A percentile compares a stretch with the other conserved stretches of the same genome.
phyloP scores from a whole-genome alignment of 108 stramenopile genomes.

The Fragilariopsis cylindrus region DNA sequence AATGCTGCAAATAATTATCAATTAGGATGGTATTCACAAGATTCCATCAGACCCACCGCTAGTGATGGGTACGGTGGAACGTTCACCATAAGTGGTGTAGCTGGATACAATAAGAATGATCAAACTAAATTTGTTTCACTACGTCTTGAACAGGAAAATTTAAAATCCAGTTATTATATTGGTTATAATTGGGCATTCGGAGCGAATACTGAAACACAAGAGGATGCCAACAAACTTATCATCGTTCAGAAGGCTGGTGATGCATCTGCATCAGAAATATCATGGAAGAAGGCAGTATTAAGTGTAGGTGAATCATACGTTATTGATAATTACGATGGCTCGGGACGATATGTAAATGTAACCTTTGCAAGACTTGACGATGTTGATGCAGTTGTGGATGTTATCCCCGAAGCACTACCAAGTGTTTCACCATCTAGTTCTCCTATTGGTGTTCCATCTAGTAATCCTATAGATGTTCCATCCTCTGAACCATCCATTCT shows the following conservation, averaged over 20 bases:
- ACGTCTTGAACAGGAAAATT: not conserved
- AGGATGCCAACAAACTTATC: slow-evolving; percentile 7
- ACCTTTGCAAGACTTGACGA: not conserved
- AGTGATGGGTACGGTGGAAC: not conserved
- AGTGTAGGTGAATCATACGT: slow-evolving; percentile 4
- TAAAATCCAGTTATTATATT: slow-evolving; percentile 2
- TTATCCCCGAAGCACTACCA: not conserved
- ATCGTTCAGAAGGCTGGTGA: not conserved
- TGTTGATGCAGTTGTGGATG: not conserved
- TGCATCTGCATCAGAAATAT: not conserved
- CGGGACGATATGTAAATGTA: not conserved
- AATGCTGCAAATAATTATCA: slow-evolving; percentile 23
- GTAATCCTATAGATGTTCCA: not conserved
- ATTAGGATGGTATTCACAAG: slow-evolving; percentile 16
- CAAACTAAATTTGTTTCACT: not conserved
- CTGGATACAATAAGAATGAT: not conserved
- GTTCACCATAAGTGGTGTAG: slow-evolving; percentile 6
- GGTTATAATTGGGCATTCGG: slow-evolving; percentile 6
- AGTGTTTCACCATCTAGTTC: not conserved
- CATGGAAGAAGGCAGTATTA: slow-evolving; percentile 14
- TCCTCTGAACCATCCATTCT: not conserved
- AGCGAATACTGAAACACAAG: not conserved
- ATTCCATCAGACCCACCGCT: not conserved
- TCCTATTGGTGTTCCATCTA: not conserved
- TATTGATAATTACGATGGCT: not conserved